phyloP scores from a whole-genome alignment of 768 basidiomycete species.

The Symmetrospora coprosmae region DNA sequence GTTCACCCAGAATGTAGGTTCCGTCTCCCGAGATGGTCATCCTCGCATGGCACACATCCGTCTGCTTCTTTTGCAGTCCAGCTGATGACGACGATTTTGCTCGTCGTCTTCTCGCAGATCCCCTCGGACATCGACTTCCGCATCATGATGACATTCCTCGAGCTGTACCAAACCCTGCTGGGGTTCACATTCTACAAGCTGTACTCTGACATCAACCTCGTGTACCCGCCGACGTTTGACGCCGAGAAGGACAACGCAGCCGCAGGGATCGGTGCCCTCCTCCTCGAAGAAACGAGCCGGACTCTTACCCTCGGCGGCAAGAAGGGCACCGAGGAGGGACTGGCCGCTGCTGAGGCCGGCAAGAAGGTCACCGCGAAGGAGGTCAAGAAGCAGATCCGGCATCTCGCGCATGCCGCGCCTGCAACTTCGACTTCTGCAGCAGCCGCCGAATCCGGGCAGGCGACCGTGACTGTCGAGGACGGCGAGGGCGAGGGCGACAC shows the following conservation, averaged over 20 bases:
- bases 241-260: conserved; percentile 58
- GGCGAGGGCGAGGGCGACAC: conserved; percentile 29
- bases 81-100: conserved; percentile 16
- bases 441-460: conserved; percentile 26
- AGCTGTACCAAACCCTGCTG: conserved; percentile 89
- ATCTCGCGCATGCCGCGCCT: conserved; percentile 24
- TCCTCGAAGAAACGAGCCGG: conserved; percentile 45
- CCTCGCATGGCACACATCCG: no score
- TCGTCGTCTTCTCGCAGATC: conserved; percentile 45
- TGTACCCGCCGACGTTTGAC: conserved; percentile 91
- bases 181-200: conserved; percentile 95
- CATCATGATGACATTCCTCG: conserved; percentile 94
- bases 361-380: conserved; percentile 47
- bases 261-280: conserved; percentile 83
- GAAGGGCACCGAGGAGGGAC: conserved; percentile 38
- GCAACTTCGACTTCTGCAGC: no score
- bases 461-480: conserved; percentile 31
- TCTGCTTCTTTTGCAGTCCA: neutral
- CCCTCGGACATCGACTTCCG: conserved; percentile 92
- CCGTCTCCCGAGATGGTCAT: neutral
- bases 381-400: conserved; percentile 41
- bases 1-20: conserved; percentile 77
- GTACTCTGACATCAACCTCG: conserved; percentile 81
- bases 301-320: conserved; percentile 32
- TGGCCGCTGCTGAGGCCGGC: conserved; percentile 34